A percentile compares a stretch with the other conserved stretches of the same genome.
These are phyloP conservation scores for Talaromyces atroroseus DNA, from an alignment of 2,329 filamentous ascomycete genomes.

Conservation along the genomic window DNA sequence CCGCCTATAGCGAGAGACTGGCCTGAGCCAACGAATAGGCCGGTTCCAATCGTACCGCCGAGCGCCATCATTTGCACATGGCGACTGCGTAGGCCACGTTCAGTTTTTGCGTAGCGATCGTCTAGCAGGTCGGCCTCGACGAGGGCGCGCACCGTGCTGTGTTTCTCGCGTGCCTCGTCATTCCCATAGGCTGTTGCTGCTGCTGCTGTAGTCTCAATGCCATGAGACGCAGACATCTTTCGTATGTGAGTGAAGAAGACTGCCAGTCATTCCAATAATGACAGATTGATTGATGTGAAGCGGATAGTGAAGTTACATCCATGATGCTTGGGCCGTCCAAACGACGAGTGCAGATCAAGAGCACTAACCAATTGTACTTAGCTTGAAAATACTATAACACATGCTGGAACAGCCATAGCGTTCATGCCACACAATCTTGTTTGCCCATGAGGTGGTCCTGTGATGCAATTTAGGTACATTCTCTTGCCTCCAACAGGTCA, in stretches of 20 bases:
- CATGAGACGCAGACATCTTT: neutral
- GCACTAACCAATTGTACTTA: too few relatives aligned
- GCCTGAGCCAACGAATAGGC: constrained; percentile 52
- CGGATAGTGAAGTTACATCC: neutral
- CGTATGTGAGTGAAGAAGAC: neutral
- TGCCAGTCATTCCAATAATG: neutral
- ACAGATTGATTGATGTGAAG: too few relatives aligned
- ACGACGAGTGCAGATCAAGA: too few relatives aligned
- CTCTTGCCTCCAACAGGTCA: too few relatives aligned
- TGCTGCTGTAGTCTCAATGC: neutral
- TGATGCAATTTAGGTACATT: too few relatives aligned
- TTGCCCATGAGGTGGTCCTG: too few relatives aligned
- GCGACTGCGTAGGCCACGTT: constrained; percentile 39
- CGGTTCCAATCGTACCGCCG: constrained; percentile 54
- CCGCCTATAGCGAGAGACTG: constrained; percentile 48
- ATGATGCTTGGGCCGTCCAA: too few relatives aligned
- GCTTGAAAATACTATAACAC: too few relatives aligned
- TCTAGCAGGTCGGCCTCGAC: constrained; percentile 38
- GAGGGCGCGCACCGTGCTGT: constrained; percentile 25
- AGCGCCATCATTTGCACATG: constrained; percentile 58
- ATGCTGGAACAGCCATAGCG: too few relatives aligned
- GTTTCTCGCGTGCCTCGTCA: constrained; percentile 20
- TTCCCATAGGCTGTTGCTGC: neutral
- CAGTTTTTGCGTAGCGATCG: constrained; percentile 34
- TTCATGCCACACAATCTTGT: too few relatives aligned